These are phyloP conservation scores for Glonium stellatum DNA, from an alignment of 495 filamentous ascomycete genomes.

Conservation along the genomic window DNA sequence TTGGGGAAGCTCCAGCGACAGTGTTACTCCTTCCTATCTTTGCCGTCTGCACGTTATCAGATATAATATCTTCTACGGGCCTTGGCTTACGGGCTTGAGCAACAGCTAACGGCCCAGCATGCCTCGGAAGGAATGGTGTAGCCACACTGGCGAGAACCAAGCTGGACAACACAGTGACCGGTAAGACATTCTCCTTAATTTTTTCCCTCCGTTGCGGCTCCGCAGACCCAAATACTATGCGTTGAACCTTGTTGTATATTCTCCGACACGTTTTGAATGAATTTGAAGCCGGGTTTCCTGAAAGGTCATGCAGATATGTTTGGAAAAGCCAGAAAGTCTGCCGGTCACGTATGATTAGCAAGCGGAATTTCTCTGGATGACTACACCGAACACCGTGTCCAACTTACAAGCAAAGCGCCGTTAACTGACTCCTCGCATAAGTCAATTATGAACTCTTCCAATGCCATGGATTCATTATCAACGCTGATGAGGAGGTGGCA, in stretches of 20 bases:
- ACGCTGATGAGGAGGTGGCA: slow-evolving; percentile 72
- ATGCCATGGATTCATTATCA: slow-evolving; percentile 75
- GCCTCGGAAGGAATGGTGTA: slow-evolving; percentile 40
- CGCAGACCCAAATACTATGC: slow-evolving; percentile 64
- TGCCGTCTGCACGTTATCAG: slow-evolving; percentile 44
- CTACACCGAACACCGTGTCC: slow-evolving; percentile 6
- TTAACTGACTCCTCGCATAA: slow-evolving; percentile 74
- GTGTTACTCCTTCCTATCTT: slow-evolving; percentile 59
- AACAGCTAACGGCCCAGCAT: slow-evolving; percentile 63
- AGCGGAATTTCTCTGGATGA: not conserved
- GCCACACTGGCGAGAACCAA: slow-evolving; percentile 59
- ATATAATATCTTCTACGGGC: slow-evolving; percentile 47
- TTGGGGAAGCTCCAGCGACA: slow-evolving; percentile 43
- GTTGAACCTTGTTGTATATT: slow-evolving; percentile 74
- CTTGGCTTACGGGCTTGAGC: slow-evolving; percentile 65
- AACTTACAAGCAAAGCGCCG: slow-evolving; percentile 61
- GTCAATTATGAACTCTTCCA: slow-evolving; percentile 75
- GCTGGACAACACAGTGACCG: slow-evolving; percentile 64
- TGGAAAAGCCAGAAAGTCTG: slow-evolving; percentile 82
- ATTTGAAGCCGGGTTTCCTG: slow-evolving; percentile 57
- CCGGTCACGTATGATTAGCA: slow-evolving; percentile 11
- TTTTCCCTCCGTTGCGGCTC: slow-evolving; percentile 56
- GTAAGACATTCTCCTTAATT: slow-evolving; percentile 67
- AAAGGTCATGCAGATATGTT: slow-evolving; percentile 70
- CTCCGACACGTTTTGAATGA: slow-evolving; percentile 66